These are phyloP conservation scores for Geranium brycei DNA, from an alignment of 345 rosid species.

Conservation along the genomic window DNA sequence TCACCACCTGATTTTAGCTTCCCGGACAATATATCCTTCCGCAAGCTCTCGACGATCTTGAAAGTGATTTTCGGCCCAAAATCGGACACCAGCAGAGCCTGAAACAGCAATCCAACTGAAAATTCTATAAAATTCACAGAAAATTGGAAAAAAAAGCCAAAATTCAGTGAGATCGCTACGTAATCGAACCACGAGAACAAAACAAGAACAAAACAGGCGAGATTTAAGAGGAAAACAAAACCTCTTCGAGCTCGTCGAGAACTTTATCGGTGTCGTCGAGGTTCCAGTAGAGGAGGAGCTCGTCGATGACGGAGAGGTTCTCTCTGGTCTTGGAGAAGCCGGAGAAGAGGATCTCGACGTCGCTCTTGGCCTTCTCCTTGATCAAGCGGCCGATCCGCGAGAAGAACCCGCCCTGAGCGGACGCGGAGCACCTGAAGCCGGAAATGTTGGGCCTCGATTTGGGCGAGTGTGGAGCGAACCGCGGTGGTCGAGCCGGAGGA, in stretches of 20 bases:
- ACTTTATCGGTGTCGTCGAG: conserved; percentile 83
- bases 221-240: conserved; percentile 8
- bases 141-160: neutral
- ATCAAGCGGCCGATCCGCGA: conserved; percentile 72
- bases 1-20: conserved; percentile 84
- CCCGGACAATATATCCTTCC: conserved; percentile 70
- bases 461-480: conserved; percentile 9
- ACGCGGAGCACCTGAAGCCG: conserved; percentile 51
- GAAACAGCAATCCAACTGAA: conserved; percentile 4
- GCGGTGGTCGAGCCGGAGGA: conserved; percentile 9
- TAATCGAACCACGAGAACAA: neutral
- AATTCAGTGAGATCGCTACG: neutral
- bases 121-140: neutral
- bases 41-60: conserved; percentile 74
- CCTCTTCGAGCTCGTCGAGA: conserved; percentile 95
- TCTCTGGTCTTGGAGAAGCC: conserved; percentile 92
- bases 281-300: conserved; percentile 90
- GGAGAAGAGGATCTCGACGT: conserved; percentile 77
- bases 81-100: conserved; percentile 84
- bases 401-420: conserved; percentile 84
- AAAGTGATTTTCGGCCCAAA: conserved; percentile 84
- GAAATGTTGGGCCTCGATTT: conserved; percentile 8
- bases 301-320: conserved; percentile 82
- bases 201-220: neutral
- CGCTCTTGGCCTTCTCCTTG: conserved; percentile 86